A percentile compares a stretch with the other conserved stretches of the same genome.
Evolutionary conservation across 108 stramenopile species (phyloP).

Genomic region (Cyclotella atomus): DNA sequence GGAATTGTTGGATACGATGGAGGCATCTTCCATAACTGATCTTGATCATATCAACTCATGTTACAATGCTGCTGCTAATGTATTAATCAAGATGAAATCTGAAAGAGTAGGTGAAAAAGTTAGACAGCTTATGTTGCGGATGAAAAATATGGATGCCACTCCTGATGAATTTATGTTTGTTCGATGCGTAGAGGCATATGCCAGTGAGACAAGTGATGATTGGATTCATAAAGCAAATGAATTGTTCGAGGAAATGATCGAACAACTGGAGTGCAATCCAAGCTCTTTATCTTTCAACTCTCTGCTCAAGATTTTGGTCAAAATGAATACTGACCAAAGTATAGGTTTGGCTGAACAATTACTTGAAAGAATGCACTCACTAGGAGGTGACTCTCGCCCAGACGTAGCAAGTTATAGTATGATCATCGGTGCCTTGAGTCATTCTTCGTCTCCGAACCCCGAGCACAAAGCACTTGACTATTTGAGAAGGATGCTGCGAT

Average conservation of each 20-base stretch:
- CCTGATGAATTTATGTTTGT: constrained; percentile 31
- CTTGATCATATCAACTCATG: constrained; percentile 31
- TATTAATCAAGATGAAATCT: constrained; percentile 21
- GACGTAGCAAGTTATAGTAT: constrained; percentile 44
- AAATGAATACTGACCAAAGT: constrained; percentile 2
- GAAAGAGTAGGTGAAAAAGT: constrained; percentile 21
- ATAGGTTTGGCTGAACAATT: constrained; percentile 37
- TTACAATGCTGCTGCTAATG: constrained; percentile 42
- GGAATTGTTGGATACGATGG: constrained; percentile 37
- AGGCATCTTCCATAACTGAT: constrained; percentile 25
- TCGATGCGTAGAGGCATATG: constrained; percentile 22
- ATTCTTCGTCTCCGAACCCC: constrained; percentile 1
- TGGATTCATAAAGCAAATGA: constrained; percentile 20
- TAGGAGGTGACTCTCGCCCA: constrained; percentile 45
- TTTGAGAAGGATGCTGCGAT: constrained; percentile 39
- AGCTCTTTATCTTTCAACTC: constrained; percentile 35
- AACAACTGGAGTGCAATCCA: constrained; percentile 9
- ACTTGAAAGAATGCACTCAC: constrained; percentile 23
- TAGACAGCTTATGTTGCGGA: constrained; percentile 31
- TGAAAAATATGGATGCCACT: constrained; percentile 43
- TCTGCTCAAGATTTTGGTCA: constrained; percentile 26
- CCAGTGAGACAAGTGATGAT: background rate
- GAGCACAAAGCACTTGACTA: constrained; percentile 44
- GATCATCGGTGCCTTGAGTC: constrained; percentile 39
- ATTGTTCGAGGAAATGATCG: constrained; percentile 19